These are phyloP conservation scores for Actinomortierella wolfii DNA, from an alignment of 371 early-diverging fungal species.

Conservation along the genomic window DNA sequence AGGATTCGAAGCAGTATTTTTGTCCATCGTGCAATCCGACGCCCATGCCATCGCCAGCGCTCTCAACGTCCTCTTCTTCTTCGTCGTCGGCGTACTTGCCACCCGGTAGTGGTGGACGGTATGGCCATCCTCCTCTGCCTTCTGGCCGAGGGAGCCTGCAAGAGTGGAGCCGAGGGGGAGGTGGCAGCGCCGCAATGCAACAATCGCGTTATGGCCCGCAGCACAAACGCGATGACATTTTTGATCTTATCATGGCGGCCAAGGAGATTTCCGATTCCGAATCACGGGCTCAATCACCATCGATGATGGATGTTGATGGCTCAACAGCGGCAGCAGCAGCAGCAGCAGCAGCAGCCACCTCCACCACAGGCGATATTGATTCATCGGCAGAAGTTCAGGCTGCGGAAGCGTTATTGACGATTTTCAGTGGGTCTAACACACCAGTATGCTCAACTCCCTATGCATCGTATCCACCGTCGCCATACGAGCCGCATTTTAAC, in stretches of 20 bases:
- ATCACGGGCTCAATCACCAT: not conserved
- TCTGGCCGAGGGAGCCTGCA: not conserved
- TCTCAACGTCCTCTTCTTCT: constrained; percentile 32
- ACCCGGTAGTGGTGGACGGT: not conserved
- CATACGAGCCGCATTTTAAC: no score
- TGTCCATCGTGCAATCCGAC: constrained; percentile 46
- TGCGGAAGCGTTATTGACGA: constrained; percentile 39
- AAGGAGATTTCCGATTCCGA: constrained; percentile 42
- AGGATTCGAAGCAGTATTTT: constrained; percentile 40
- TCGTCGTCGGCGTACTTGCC: constrained; percentile 6
- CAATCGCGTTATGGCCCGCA: not conserved
- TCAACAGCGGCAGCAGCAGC: no score
- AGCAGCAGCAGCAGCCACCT: no score
- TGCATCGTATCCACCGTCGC: constrained; percentile 18
- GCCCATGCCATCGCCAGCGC: constrained; percentile 31
- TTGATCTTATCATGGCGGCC: constrained; percentile 38
- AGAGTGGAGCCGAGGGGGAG: constrained; percentile 14
- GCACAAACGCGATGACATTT: constrained; percentile 26
- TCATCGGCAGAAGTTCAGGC: constrained; percentile 39
- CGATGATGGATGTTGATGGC: no score
- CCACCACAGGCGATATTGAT: constrained; percentile 1
- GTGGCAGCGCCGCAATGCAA: not conserved
- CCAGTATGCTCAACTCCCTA: constrained; percentile 38
- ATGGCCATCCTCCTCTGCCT: not conserved
- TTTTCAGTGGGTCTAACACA: constrained; percentile 32